Percentiles rank a stretch among this genome's conserved stretches.
phyloP scores from a whole-genome alignment of 2,329 filamentous ascomycete species.

The Westerdykella aurantiaca region DNA sequence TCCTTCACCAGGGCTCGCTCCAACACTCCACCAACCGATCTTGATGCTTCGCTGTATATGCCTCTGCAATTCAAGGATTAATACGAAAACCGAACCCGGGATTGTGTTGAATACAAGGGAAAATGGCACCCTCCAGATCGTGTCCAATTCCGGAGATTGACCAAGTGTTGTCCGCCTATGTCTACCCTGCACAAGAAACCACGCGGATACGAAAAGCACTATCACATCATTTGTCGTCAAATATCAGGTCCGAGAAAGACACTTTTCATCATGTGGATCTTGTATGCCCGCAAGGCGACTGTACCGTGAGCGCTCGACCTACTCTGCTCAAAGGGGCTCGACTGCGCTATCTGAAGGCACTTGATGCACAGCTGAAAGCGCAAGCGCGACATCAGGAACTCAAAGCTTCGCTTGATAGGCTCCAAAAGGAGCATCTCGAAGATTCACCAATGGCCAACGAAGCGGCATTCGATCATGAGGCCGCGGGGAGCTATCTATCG shows the following conservation, averaged over 20 bases:
- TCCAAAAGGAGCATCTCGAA: conserved; percentile 20
- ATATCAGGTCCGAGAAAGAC: conserved; percentile 22
- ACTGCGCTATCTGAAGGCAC: conserved; percentile 42
- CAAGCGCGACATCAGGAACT: conserved; percentile 29
- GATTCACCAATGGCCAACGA: conserved; percentile 26
- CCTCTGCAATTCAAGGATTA: too few relatives aligned
- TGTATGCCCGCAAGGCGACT: conserved; percentile 21
- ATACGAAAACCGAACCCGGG: too few relatives aligned
- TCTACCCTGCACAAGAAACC: conserved; percentile 34
- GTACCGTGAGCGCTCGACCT: conserved; percentile 21
- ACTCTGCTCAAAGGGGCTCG: conserved; percentile 40
- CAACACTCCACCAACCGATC: too few relatives aligned
- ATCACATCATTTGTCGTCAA: conserved; percentile 28
- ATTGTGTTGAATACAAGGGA: too few relatives aligned
- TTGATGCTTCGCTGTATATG: too few relatives aligned
- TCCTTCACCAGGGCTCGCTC: too few relatives aligned
- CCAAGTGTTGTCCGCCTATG: conserved; percentile 30
- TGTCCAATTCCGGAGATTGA: conserved; percentile 37
- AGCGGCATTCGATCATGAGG: conserved; percentile 25
- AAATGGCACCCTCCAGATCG: conserved; percentile 19
- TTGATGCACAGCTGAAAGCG: conserved; percentile 37
- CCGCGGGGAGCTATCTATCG: conserved; percentile 35
- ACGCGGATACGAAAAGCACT: conserved; percentile 32
- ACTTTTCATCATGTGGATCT: conserved; percentile 29
- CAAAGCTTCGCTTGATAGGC: conserved; percentile 27